A percentile compares a stretch with the other conserved stretches of the same genome.
Evolutionary conservation across 78 protist genomes (phyloP).

Genomic region (slime mould (Dictyostelium discoideum)): DNA sequence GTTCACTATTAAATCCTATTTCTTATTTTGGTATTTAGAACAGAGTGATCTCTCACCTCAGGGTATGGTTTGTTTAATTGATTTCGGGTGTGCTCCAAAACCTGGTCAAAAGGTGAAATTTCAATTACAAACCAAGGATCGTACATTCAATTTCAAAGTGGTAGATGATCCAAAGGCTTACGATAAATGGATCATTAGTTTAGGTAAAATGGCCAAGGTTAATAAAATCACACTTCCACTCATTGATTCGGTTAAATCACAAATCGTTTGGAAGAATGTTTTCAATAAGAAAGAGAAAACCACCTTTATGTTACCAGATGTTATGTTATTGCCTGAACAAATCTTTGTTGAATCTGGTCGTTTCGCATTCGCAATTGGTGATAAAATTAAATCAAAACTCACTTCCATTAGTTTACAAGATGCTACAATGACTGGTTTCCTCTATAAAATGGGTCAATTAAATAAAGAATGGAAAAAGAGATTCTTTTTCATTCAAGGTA

Average conservation of each 20-base stretch:
- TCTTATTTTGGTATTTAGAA: slow-evolving; percentile 46
- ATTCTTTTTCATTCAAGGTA: slow-evolving; percentile 32
- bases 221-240: slow-evolving; percentile 1
- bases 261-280: slow-evolving; percentile 56
- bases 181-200: slow-evolving; percentile 48
- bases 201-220: slow-evolving; percentile 23
- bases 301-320: slow-evolving; percentile 50
- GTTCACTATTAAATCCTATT: slow-evolving; percentile 48
- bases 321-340: slow-evolving; percentile 58
- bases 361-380: slow-evolving; percentile 63
- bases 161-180: slow-evolving; percentile 34
- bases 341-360: slow-evolving; percentile 60
- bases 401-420: slow-evolving; percentile 21
- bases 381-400: slow-evolving; percentile 59
- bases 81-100: slow-evolving; percentile 71
- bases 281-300: slow-evolving; percentile 32
- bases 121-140: slow-evolving; percentile 38
- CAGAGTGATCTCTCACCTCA: slow-evolving; percentile 44
- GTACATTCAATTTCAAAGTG: slow-evolving; percentile 26
- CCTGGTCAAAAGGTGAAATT: slow-evolving; percentile 63
- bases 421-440: slow-evolving; percentile 54
- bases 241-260: background rate
- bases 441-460: slow-evolving; percentile 60
- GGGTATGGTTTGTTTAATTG: slow-evolving; percentile 48
- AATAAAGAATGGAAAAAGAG: slow-evolving; percentile 65